Conservation (phyloP, 257 asterid species). For the Nicotiana paniculata region DNA sequence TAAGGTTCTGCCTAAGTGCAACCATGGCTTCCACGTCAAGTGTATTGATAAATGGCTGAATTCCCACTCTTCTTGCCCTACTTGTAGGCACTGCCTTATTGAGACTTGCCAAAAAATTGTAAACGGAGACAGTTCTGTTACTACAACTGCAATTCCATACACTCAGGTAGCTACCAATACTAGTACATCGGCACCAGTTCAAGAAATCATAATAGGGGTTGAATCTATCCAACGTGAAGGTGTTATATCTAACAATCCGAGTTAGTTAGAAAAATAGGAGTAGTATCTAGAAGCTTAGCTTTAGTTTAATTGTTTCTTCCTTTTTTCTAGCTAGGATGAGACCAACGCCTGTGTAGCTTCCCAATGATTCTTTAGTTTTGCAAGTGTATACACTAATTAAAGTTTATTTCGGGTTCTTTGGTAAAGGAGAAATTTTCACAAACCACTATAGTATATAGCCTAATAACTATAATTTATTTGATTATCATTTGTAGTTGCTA, state of each 20-base stretch:
- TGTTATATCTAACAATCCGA: background rate
- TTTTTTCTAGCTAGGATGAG: background rate
- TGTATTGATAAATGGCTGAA: background rate
- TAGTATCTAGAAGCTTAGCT: too few species aligned
- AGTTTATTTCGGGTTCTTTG: too few species aligned
- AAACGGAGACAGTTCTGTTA: background rate
- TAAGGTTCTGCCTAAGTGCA: background rate
- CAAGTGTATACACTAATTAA: too few species aligned
- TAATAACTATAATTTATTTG: too few species aligned
- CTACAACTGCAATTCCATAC: background rate
- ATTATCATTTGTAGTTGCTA: too few species aligned
- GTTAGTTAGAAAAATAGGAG: background rate
- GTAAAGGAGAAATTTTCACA: too few species aligned
- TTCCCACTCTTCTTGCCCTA: slow-evolving; percentile 2
- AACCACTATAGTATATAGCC: too few species aligned
- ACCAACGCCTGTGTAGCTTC: background rate
- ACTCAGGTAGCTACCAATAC: background rate
- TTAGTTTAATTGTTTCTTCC: background rate
- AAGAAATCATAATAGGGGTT: background rate
- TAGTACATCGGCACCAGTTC: background rate
- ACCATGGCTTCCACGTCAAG: background rate
- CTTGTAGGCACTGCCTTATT: background rate
- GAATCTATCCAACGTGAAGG: background rate
- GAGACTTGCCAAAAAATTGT: background rate
- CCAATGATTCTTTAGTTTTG: too few species aligned